Conservation (phyloP, 176 grass and related monocot species). For the Coix lacrymajobi region DNA sequence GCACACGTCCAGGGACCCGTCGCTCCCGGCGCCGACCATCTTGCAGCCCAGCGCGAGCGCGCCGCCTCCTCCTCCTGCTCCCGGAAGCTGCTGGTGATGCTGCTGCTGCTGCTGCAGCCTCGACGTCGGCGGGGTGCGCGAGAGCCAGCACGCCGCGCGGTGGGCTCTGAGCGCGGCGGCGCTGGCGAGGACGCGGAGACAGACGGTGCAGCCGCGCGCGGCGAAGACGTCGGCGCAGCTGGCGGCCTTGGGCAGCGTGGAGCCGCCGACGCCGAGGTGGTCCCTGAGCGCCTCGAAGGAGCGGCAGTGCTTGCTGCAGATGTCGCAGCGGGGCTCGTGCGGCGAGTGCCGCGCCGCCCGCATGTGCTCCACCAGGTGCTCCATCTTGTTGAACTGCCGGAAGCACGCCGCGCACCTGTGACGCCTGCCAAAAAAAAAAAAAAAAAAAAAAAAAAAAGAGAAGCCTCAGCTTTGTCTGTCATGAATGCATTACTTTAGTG, state of each 20-base stretch:
- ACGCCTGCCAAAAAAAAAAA: slow-evolving; percentile 20
- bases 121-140: neutral
- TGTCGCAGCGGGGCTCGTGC: slow-evolving; percentile 64
- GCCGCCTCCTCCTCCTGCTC: neutral
- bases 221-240: slow-evolving; percentile 52
- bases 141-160: slow-evolving; percentile 23
- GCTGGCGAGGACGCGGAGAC: slow-evolving; percentile 47
- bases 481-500: too few relatives aligned
- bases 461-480: too few relatives aligned
- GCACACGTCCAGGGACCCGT: slow-evolving; percentile 64
- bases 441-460: too few relatives aligned
- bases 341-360: slow-evolving; percentile 61
- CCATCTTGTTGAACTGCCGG: slow-evolving; percentile 80
- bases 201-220: slow-evolving; percentile 47
- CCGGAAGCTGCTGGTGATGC: neutral
- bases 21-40: slow-evolving; percentile 77
- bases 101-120: neutral
- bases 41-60: slow-evolving; percentile 73
- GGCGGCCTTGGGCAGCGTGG: slow-evolving; percentile 53
- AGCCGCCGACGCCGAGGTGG: slow-evolving; percentile 63
- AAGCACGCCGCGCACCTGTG: slow-evolving; percentile 80
- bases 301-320: slow-evolving; percentile 81
- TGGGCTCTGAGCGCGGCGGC: slow-evolving; percentile 16
- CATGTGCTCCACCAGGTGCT: slow-evolving; percentile 92
- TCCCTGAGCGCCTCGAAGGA: slow-evolving; percentile 79